Evolutionary conservation across 2,329 filamentous ascomycete genomes (phyloP), one percentile per base, ranked within the genome.

Genomic region (Elsinoe fawcettii): DNA sequence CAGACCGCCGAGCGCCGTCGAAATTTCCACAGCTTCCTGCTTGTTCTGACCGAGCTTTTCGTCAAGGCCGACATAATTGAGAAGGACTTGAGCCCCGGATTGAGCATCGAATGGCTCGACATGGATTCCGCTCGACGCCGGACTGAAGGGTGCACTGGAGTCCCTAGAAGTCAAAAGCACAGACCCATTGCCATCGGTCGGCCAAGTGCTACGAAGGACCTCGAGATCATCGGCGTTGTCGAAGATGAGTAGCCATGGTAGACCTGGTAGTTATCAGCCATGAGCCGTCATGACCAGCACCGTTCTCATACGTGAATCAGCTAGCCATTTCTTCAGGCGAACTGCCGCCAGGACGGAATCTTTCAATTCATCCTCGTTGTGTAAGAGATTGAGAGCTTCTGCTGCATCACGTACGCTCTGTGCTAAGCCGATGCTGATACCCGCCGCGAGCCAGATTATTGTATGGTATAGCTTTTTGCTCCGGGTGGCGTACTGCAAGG

Each of bases 171-270:
- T 63, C 36, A 60, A 9, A 9, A 30, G 27, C 5, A 30, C 9
- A 30, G 27, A 30, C 5, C 27, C 27, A 30, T 30, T 30, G 59
- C 60, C 54, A 39, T 46, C 61, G 9, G 18, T 55, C 8, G 67
- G 68, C 67, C 66, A 69, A 23, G 61, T 60, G 2, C 57, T 55
- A 46, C 60, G 61, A 7, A 69, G 51, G 20, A 62, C 56, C 12
- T 62, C 56, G 3, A 65, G 54, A 36, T 69, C 63, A 46, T 68
- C 66, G 7, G 62, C 66, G 54, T 68, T 67, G 47, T 70, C 67
- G 56, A 69, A 67, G 14, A 68, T 58, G n/a, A 67, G 36, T 16
- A 69, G 62, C 55, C 59, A 60, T 14, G 43, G 43, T 27, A 20
- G 25, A 8, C 12, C 55, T 59, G 27, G 22, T 47, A 14, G 12